A percentile compares a stretch with the other conserved stretches of the same genome.
phyloP scores from a whole-genome alignment of 495 filamentous ascomycete genomes.

The Lentithecium fluviatile region DNA sequence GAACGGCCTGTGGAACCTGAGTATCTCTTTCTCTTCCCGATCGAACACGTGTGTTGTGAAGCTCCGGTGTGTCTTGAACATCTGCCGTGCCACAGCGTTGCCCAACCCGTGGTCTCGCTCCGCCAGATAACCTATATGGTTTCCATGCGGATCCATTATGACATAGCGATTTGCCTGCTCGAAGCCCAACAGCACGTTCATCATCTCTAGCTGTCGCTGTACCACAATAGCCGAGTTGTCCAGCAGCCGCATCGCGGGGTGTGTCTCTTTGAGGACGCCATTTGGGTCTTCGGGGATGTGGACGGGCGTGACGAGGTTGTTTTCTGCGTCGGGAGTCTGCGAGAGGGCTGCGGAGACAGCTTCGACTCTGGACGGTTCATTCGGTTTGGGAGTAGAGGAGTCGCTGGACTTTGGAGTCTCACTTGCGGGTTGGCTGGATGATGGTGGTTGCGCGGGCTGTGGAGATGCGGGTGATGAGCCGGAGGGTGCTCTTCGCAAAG shows the following conservation, averaged over 20 bases:
- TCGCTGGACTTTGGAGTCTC: neutral
- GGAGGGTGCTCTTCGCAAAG: too few relatives aligned
- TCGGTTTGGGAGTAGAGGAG: neutral
- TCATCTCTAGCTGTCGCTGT: constrained; percentile 65
- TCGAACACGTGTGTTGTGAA: constrained; percentile 74
- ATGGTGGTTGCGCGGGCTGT: neutral
- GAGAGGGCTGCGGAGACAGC: constrained; percentile 30
- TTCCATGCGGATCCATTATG: constrained; percentile 68
- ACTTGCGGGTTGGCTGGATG: neutral
- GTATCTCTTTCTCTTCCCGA: constrained; percentile 60
- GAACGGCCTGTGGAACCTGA: constrained; percentile 69
- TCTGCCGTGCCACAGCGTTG: constrained; percentile 59
- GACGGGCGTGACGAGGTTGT: constrained; percentile 45
- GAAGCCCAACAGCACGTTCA: constrained; percentile 70
- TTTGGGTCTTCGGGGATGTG: constrained; percentile 63
- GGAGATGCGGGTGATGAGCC: neutral
- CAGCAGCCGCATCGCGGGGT: constrained; percentile 60
- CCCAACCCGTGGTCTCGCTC: constrained; percentile 64
- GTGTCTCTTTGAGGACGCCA: constrained; percentile 59
- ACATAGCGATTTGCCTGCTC: constrained; percentile 73
- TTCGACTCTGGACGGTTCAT: constrained; percentile 26
- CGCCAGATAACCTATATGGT: constrained; percentile 67
- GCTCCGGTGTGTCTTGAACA: constrained; percentile 64
- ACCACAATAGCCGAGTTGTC: constrained; percentile 64
- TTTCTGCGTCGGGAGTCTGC: constrained; percentile 25